Evolutionary conservation across 345 rosid species (phyloP).

Genomic region (Melaleuca alternifolia): DNA sequence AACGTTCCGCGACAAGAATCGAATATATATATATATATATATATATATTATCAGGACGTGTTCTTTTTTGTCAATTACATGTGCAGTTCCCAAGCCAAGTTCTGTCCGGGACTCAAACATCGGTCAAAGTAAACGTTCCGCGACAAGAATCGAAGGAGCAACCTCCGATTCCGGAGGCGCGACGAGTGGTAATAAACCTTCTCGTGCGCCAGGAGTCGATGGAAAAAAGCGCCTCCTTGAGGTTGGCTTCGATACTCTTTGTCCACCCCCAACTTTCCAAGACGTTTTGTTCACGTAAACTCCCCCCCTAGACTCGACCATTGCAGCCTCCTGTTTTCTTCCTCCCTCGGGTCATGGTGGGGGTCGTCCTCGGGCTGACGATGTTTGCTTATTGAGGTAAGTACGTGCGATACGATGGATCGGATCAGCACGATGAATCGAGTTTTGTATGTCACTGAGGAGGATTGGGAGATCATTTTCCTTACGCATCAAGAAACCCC

Average conservation of each 20-base stretch:
- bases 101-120: neutral
- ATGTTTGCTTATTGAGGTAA: neutral
- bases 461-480: neutral
- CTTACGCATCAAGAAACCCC: neutral
- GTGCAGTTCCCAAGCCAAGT: neutral
- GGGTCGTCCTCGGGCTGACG: neutral
- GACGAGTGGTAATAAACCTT: neutral
- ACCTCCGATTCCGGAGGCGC: neutral
- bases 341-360: neutral
- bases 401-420: neutral
- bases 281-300: neutral
- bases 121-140: too few relatives aligned
- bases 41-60: too few relatives aligned
- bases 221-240: too few relatives aligned
- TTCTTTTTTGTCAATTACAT: neutral
- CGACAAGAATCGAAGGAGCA: neutral
- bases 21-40: too few relatives aligned
- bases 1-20: too few relatives aligned
- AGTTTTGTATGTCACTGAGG: neutral
- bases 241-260: too few relatives aligned
- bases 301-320: neutral
- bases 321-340: neutral
- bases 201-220: neutral
- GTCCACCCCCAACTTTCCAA: too few relatives aligned
- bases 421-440: too few relatives aligned